Base-by-base conservation (phyloP, 2,329 filamentous ascomycete genomes). In the Colletotrichum destructivum region DNA sequence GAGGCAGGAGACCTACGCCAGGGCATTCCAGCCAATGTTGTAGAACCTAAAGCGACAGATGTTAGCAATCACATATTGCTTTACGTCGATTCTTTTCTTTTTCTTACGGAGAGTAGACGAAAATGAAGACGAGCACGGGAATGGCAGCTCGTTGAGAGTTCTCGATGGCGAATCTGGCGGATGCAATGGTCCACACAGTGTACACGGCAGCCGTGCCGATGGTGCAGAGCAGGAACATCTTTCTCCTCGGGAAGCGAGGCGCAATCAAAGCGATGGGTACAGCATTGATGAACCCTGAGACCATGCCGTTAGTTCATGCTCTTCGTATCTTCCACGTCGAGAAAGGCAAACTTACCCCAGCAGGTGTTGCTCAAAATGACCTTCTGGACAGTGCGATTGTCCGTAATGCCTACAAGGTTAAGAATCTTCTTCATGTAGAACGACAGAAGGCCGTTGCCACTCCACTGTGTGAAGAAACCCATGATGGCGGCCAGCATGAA, bases 401-500 rank as follows among this genome's bases (percentile, higher is more conserved):
- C 79, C 15, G 75, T 82, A 40, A 84, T 83, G 6, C 81, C 80
- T 0, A 84, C 81, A 49, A 83, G 75, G 44, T 80, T 80, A 62
- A 84, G 77, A 23, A 84, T 82, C 69, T 80, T 63, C 83, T 84
- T 12, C 82, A 81, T 51, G 63, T 83, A 83, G 71, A 83, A 83
- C 2, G 79, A 81, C 35, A 84, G 77, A 1, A 83, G 68, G 0
- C 77, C 81, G 69, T 76, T 75, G 15, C 75, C 75, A 2, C 63
- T 70, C 75, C 74, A 74, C 26, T 77, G 75, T 0, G 72, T 87
- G 74, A 88, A 88, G 5, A 89, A 76, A 15, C 87, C 87, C 18
- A 89, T 82, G 52, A 87, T 83, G 1, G 81, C 79, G 11, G 77
- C 77, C 69, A 89, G 83, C 16, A 88, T 74, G 2, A 86, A 81